Conservation (phyloP, 192 early-diverging fungal species). For the Entrophospora sp. region DNA sequence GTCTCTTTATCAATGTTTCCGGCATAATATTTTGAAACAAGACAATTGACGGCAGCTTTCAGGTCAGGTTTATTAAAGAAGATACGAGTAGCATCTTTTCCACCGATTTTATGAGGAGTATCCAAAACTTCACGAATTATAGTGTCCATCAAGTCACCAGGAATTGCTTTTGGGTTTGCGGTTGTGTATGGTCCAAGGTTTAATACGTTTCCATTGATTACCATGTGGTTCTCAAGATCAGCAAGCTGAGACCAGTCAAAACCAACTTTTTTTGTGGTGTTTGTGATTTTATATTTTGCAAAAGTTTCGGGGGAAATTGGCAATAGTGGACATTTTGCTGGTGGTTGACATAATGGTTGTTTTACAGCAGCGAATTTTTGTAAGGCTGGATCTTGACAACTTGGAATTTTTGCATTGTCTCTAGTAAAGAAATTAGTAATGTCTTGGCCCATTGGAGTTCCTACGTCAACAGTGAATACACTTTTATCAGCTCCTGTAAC, state of each 20-base stretch:
- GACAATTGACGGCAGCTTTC: conserved; percentile 39
- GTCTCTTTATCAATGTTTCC: conserved; percentile 56
- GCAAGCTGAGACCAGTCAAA: conserved; percentile 48
- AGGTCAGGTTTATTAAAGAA: conserved; percentile 43
- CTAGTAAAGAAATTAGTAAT: conserved; percentile 38
- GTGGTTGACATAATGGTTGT: neutral
- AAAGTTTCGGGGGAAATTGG: conserved; percentile 31
- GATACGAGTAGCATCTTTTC: conserved; percentile 48
- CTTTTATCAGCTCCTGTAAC: neutral
- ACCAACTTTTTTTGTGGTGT: conserved; percentile 33
- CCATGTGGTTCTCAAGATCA: conserved; percentile 39
- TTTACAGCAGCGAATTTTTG: conserved; percentile 2
- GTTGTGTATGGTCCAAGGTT: conserved; percentile 50
- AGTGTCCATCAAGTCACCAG: conserved; percentile 41
- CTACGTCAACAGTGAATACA: neutral
- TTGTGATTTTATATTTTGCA: conserved; percentile 30
- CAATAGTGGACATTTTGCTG: conserved; percentile 22
- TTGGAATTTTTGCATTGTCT: neutral
- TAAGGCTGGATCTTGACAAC: neutral
- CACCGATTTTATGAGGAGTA: conserved; percentile 16
- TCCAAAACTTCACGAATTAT: conserved; percentile 43
- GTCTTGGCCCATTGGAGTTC: conserved; percentile 43
- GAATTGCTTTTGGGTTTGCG: conserved; percentile 27
- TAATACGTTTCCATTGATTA: conserved; percentile 54
- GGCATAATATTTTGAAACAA: conserved; percentile 44